Base-by-base conservation (phyloP, 164 flowering plant species). In the Vitis vinifera region DNA sequence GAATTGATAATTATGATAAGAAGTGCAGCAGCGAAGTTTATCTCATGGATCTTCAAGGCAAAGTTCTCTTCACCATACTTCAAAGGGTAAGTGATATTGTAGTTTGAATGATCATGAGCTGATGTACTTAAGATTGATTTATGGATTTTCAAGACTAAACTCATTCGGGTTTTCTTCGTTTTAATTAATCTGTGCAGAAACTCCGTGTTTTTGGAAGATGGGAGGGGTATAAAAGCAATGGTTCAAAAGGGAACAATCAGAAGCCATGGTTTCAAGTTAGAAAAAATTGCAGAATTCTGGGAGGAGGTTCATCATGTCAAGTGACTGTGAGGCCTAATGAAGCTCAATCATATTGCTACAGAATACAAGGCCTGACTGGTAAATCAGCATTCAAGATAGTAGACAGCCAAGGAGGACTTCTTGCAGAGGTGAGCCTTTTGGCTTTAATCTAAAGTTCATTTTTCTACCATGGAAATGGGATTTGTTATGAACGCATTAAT, bases 351-450 rank as follows among this genome's bases (percentile, higher is more conserved):
- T 63, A 47, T 47, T 13, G 56, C 48, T 82, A 53, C 30, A 58
- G 49, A 15, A 67, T 75, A 4, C 61, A 49, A 60, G 53, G 63
- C 27, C 60, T 55, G 13, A 73, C 48, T 8, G 17, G 67, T 2
- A 79, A 79, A 65, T 47, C 71, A 51, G 79, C 68, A 16, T 82
- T 77, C 56, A 70, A 48, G 56, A 78, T 85, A 11, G 62, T 73
- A 14, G 69, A 79, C 60, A 51, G 15, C 7, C 53, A 72, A 13
- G 85, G 82, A 56, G 55, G 55, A 31, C 51, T 74, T 48, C 78
- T 87, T 23, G 93, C 94, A 15, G 86, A 89, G 87, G 91, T 87
- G 23, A 76, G 69, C 51, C 9, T n/a, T 71, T 68, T 16, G 17
- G 2, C 59, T 52, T 60, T 23, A 23, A 23, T 23, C 27, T 23